Evolutionary conservation across 2,329 filamentous ascomycete species (phyloP).

Genomic region (Fusarium ramigenum): DNA sequence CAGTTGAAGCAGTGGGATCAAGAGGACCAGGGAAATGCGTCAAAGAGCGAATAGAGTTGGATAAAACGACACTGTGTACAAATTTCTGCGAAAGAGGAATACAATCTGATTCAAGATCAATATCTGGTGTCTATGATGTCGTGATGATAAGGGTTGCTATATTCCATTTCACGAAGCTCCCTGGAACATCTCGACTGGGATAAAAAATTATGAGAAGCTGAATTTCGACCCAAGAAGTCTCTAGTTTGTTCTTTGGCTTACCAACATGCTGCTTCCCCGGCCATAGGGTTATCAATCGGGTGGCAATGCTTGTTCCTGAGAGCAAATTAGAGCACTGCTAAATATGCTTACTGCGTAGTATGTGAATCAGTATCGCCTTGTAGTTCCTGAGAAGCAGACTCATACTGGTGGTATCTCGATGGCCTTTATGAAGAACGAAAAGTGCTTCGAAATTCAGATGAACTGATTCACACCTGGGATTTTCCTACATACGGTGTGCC

Average conservation of each 20-base stretch:
- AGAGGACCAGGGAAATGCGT: constrained; percentile 50
- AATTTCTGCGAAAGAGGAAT: constrained; percentile 37
- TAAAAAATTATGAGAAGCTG: too few species aligned
- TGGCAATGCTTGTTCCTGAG: background rate
- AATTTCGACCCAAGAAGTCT: background rate
- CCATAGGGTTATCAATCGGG: background rate
- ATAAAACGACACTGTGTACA: constrained; percentile 37
- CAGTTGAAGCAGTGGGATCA: constrained; percentile 57
- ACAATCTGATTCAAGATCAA: constrained; percentile 19
- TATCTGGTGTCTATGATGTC: background rate
- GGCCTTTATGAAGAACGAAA: background rate
- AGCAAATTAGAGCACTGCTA: constrained; percentile 26
- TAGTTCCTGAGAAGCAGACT: background rate
- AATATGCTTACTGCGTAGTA: constrained; percentile 18
- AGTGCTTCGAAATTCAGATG: background rate
- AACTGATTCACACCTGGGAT: background rate
- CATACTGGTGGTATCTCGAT: background rate
- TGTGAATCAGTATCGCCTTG: constrained; percentile 2
- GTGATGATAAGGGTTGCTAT: background rate
- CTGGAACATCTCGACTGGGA: background rate
- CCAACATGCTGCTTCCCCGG: background rate
- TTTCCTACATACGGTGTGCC: background rate
- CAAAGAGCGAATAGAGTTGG: constrained; percentile 40
- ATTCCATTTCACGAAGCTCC: background rate
- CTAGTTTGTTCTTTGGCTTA: background rate